A percentile compares a stretch with the other conserved stretches of the same genome.
Evolutionary conservation across 1,139 yeast genomes (phyloP).

Genomic region (Debaryomycetaceae sp.): DNA sequence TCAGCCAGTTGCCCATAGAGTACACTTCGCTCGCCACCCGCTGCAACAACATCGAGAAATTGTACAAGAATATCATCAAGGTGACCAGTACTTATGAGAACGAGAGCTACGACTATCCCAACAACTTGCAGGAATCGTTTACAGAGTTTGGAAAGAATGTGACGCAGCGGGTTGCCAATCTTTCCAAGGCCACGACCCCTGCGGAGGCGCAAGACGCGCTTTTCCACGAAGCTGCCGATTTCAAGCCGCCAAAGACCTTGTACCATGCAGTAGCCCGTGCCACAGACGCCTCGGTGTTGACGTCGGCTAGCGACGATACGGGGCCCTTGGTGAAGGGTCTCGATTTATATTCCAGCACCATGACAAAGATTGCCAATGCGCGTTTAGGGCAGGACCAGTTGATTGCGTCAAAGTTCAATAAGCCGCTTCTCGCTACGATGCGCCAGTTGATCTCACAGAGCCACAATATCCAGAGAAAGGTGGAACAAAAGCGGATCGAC

Average conservation of each 20-base stretch:
- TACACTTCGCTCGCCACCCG: slow-evolving; percentile 64
- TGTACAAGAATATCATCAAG: slow-evolving; percentile 62
- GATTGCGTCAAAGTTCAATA: slow-evolving; percentile 61
- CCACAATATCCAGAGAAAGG: slow-evolving; percentile 60
- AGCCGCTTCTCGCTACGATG: slow-evolving; percentile 53
- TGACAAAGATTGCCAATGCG: slow-evolving; percentile 68
- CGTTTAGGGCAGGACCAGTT: slow-evolving; percentile 75
- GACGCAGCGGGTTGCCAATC: slow-evolving; percentile 53
- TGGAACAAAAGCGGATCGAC: slow-evolving; percentile 67
- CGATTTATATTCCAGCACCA: slow-evolving; percentile 31
- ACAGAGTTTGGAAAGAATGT: slow-evolving; percentile 64
- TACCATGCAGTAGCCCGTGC: slow-evolving; percentile 80
- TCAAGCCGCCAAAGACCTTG: slow-evolving; percentile 67
- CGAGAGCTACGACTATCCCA: slow-evolving; percentile 84
- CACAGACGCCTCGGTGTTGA: slow-evolving; percentile 42
- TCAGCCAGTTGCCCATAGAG: slow-evolving; percentile 75
- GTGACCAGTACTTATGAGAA: slow-evolving; percentile 63
- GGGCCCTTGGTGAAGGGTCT: slow-evolving; percentile 33
- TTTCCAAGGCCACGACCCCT: slow-evolving; percentile 68
- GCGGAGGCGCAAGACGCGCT: slow-evolving; percentile 77
- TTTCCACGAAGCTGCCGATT: slow-evolving; percentile 39
- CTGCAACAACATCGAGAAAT: slow-evolving; percentile 63
- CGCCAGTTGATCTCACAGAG: slow-evolving; percentile 58
- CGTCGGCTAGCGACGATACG: slow-evolving; percentile 35
- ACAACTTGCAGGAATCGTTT: slow-evolving; percentile 61